Evolutionary conservation across 1,284 basidiomycete species (phyloP), one percentile per base, ranked within the genome.

Genomic region (Ustilago bromivora): DNA sequence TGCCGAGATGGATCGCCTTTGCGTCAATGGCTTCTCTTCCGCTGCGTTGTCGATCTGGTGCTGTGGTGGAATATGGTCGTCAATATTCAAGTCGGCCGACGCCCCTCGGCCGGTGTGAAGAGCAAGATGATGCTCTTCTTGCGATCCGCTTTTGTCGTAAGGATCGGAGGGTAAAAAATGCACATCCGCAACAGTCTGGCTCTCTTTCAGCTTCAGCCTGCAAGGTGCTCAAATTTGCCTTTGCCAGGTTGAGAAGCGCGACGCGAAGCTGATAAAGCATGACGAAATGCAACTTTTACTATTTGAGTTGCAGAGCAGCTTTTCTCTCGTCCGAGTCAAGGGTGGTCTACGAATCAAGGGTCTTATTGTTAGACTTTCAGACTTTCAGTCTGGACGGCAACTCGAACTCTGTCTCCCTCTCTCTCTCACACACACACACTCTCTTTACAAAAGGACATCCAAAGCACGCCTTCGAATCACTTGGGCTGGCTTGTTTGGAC

Each of bases 31-130:
- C 23, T 51, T 51, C n/a, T 51, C 23, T 51, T 32, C 49, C 28
- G 49, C 28, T 31, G 23, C 49, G 49, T 31, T 11, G 23, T 51
- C 31, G 49, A 51, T 51, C 49, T 10, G 10, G 15, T 51, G n/a
- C 49, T 51, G 28, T 51, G n/a, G 43, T 46, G 19, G 43, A 46
- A 55, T 53, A 57, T 57, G 61, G 61, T 40, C 54, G 61, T 41
- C 34, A 7, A 17, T 34, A 57, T 41, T 46, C 19, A 57, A 23
- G 47, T 65, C 62, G 56, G 62, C 62, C 62, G 62, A 65, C 49
- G 56, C 23, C 49, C 54, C 40, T 65, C 62, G 56, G 62, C 62
- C 62, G 62, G 62, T 34, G 36, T 41, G 54, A 61, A 40, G 32
- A 51, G 31, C 23, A 8, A 23, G 12, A 13, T 12, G 49, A 8